Percentiles rank a stretch among this genome's conserved stretches.
Conservation (phyloP, 345 rosid genomes). For the Moricandia arvensis region DNA sequence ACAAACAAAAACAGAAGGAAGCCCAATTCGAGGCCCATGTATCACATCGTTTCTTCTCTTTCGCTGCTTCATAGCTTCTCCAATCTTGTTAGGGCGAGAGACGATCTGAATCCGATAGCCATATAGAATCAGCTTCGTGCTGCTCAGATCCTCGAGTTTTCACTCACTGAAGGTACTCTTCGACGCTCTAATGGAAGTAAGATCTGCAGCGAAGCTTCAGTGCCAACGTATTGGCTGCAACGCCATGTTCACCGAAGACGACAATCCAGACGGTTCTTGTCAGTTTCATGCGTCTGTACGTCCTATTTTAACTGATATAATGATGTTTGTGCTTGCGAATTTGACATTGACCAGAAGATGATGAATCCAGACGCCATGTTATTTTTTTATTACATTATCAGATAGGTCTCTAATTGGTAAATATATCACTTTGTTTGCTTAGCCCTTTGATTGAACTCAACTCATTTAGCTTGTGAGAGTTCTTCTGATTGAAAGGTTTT, state of each 20-base stretch:
- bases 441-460: not conserved
- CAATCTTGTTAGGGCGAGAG: slow-evolving; percentile 10
- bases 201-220: slow-evolving; percentile 42
- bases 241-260: slow-evolving; percentile 73
- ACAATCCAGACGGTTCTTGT: slow-evolving; percentile 89
- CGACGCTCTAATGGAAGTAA: slow-evolving; percentile 40
- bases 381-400: not conserved
- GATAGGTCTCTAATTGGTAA: not conserved
- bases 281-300: slow-evolving; percentile 69
- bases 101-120: slow-evolving; percentile 30
- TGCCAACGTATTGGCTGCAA: slow-evolving; percentile 96
- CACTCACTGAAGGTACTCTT: slow-evolving; percentile 2
- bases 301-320: not conserved
- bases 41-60: not conserved
- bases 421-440: too few relatives aligned
- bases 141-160: slow-evolving; percentile 15
- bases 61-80: not conserved
- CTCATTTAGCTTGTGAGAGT: not conserved
- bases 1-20: not conserved
- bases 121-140: slow-evolving; percentile 23
- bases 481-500: too few relatives aligned
- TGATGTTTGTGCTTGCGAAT: not conserved
- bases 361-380: too few relatives aligned
- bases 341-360: too few relatives aligned
- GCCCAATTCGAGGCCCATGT: slow-evolving; percentile 21